phyloP scores from a whole-genome alignment of 805 yeast species.

The Clavispora vitiphila region DNA sequence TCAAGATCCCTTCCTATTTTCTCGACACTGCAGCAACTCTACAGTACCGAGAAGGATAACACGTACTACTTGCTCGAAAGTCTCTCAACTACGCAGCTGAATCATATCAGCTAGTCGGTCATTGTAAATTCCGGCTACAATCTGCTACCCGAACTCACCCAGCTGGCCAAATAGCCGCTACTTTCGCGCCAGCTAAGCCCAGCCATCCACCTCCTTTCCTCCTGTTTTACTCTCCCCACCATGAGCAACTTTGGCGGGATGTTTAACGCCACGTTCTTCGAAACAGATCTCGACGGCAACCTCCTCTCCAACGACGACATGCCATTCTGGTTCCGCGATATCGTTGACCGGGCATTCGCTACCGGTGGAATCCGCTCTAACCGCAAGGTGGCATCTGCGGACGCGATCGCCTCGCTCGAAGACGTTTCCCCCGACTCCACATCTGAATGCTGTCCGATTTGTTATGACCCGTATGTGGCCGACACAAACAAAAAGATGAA shows the following conservation, averaged over 20 bases:
- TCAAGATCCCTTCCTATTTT: too few relatives aligned
- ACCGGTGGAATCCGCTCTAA: slow-evolving; percentile 23
- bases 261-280: slow-evolving; percentile 10
- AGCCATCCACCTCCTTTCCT: too few relatives aligned
- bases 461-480: slow-evolving; percentile 32
- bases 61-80: too few relatives aligned
- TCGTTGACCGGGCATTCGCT: slow-evolving; percentile 29
- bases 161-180: too few relatives aligned
- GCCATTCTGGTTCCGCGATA: slow-evolving; percentile 17
- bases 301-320: slow-evolving; percentile 10
- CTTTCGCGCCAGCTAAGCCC: too few relatives aligned
- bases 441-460: slow-evolving; percentile 33
- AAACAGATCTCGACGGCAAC: slow-evolving; percentile 14
- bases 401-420: slow-evolving; percentile 32
- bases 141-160: too few relatives aligned
- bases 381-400: slow-evolving; percentile 31
- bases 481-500: slow-evolving; percentile 10
- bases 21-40: too few relatives aligned
- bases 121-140: too few relatives aligned
- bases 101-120: too few relatives aligned
- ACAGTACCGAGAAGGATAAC: too few relatives aligned
- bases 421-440: slow-evolving; percentile 17
- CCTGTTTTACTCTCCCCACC: too few relatives aligned
- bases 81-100: too few relatives aligned
- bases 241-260: slow-evolving; percentile 4